Base-by-base conservation (phyloP, 371 early-diverging fungal genomes). In the Mucor velutinosus region DNA sequence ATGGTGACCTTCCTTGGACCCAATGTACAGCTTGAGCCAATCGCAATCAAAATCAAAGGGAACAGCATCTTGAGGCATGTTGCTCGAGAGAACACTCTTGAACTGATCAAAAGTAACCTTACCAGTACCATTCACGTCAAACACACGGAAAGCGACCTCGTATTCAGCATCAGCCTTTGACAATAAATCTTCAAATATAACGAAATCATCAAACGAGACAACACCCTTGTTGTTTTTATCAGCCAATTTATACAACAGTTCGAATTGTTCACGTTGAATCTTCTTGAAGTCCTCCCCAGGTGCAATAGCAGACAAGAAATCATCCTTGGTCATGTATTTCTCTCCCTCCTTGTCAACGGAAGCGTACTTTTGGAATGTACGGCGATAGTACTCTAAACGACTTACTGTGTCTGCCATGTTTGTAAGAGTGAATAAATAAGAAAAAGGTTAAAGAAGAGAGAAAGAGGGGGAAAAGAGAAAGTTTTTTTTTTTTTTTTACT, bases 121-220 rank as follows among this genome's bases (percentile, higher is more conserved):
- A 70, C 88, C 91, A 3, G 83, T 81, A 39, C 87, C 85, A 43
- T 78, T 70, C 49, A 85, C 71, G 70, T 91, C 89, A 74, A 92
- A 91, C 51, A 92, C 76, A 25, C 87, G 85, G 76, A 93, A 93
- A 17, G 92, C 91, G 47, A 95, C 85, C 72, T 92, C 88, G 67
- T 89, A 92, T 65, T 94, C 94, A 17, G 94, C 95, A 74, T 94
- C 92, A 27, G 94, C 89, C 49, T 84, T 87, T 30, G 88, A 79
- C 35, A 96, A 76, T 62, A 94, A 67, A 67, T 86, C 80, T 68
- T 93, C 87, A 68, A 96, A 94, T 62, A 86, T 81, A 23, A 90
- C 76, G 76, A 94, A 96, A 70, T 94, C 94, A 29, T 89, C 83
- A 58, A 87, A 81, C 10, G 93, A 87, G 21, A 95, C 69, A 35